Evolutionary conservation across 257 asterid species (phyloP).

Genomic region (Scutellaria baicalensis): DNA sequence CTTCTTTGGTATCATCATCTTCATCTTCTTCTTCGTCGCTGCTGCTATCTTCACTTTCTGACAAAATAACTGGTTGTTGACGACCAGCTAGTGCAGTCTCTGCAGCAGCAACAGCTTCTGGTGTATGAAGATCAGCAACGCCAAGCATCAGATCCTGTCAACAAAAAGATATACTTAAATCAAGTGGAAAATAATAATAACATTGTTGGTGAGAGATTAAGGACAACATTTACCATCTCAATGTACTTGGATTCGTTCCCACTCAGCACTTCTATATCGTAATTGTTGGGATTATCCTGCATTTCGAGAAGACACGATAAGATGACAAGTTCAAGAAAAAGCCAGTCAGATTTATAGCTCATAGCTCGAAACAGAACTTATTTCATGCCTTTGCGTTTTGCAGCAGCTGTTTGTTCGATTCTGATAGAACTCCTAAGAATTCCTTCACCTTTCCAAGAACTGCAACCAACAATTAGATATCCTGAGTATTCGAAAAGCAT

Average conservation of each 20-base stretch:
- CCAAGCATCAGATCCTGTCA: constrained; percentile 84
- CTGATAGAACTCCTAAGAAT: constrained; percentile 64
- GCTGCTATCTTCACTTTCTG: constrained; percentile 33
- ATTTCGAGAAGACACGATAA: not conserved
- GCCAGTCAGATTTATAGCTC: not conserved
- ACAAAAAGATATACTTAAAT: not conserved
- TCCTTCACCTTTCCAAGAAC: constrained; percentile 75
- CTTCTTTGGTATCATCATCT: constrained; percentile 17
- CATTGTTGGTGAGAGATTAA: not conserved
- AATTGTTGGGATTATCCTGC: constrained; percentile 54
- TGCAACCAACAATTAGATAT: constrained; percentile 16
- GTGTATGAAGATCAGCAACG: constrained; percentile 89
- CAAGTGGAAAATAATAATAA: not conserved
- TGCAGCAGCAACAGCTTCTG: constrained; percentile 90
- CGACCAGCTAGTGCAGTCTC: constrained; percentile 72
- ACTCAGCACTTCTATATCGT: constrained; percentile 64
- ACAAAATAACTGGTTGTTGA: constrained; percentile 30
- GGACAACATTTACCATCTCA: constrained; percentile 52
- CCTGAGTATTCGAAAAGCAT: not conserved
- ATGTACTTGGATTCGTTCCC: constrained; percentile 72
- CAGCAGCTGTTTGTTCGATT: constrained; percentile 61
- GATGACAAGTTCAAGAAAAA: not conserved
- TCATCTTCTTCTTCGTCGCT: constrained; percentile 22
- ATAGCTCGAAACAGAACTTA: not conserved
- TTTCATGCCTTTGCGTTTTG: constrained; percentile 42